Conservation (phyloP, 768 basidiomycete species). For the Clitopilus passeckerianus region DNA sequence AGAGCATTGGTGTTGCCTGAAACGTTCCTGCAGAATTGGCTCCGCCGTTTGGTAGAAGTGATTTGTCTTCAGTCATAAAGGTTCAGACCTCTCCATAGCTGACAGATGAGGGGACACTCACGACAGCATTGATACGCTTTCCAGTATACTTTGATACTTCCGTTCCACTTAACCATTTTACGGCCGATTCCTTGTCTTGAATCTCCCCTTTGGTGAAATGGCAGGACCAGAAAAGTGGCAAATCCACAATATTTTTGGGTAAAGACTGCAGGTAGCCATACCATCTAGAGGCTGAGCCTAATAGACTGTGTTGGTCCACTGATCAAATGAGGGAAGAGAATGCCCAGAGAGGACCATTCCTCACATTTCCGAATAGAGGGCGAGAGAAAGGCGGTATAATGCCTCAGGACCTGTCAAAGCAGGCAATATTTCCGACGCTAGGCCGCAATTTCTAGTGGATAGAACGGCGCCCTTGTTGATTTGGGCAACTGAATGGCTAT, state of each 20-base stretch:
- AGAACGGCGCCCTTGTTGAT: slow-evolving; percentile 63
- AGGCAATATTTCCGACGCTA: slow-evolving; percentile 36
- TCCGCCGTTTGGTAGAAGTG: slow-evolving; percentile 33
- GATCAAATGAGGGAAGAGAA: slow-evolving; percentile 4
- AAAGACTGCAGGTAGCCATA: slow-evolving; percentile 62
- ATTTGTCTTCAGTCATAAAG: slow-evolving; percentile 3
- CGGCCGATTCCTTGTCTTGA: slow-evolving; percentile 24
- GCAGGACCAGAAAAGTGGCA: slow-evolving; percentile 58
- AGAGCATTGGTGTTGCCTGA: not conserved
- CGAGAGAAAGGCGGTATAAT: slow-evolving; percentile 56
- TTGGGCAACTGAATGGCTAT: slow-evolving; percentile 43
- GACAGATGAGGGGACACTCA: slow-evolving; percentile 1
- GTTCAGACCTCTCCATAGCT: too few relatives aligned
- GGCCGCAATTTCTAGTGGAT: slow-evolving; percentile 51
- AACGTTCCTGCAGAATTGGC: slow-evolving; percentile 16
- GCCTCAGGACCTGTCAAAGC: slow-evolving; percentile 53
- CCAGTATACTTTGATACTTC: slow-evolving; percentile 22
- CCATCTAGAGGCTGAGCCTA: slow-evolving; percentile 50
- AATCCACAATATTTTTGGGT: slow-evolving; percentile 43
- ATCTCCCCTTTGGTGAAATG: slow-evolving; percentile 4
- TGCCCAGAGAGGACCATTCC: slow-evolving; percentile 16
- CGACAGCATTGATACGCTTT: slow-evolving; percentile 7
- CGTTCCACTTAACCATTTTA: slow-evolving; percentile 37
- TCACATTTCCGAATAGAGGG: slow-evolving; percentile 64
- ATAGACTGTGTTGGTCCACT: slow-evolving; percentile 31